Evolutionary conservation across 192 early-diverging fungal species (phyloP), one percentile per base, ranked within the genome.

Genomic region (Lunasporangiospora selenospora): DNA sequence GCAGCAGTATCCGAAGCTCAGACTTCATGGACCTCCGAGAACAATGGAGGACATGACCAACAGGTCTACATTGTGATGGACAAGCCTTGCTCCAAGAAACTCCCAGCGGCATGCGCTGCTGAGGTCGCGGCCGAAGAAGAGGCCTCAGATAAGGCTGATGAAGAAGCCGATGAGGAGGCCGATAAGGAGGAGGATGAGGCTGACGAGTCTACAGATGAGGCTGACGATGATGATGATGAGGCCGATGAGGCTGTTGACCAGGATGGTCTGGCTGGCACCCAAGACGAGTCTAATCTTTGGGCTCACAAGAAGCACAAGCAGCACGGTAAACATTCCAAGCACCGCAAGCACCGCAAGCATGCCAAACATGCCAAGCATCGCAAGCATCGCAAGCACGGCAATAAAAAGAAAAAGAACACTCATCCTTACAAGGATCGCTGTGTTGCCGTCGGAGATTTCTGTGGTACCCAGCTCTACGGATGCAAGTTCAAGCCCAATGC

Each of bases 361-460:
- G 1, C 18, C 13, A 33, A 33, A 9, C 27, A 45, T 3, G 3
- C 31, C 32, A 10, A 33, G 31, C 49, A 30, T 11, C 30, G 31
- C 31, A 13, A 48, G 7, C 23, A 53, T 5, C 15, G 31, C n/a
- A 18, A 45, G 11, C 43, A 15, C 13, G n/a, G 19, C 13, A 13
- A 51, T 18, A 51, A 51, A 24, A 45, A 23, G 21, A 18, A 0
- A 41, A 41, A 16, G 18, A n/a, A n/a, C n/a, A n/a, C n/a, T n/a
- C 54, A 56, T 11, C 54, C 41, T 4, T 56, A 33, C 40, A 19
- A 56, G 16, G n/a, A 56, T 29, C 54, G n/a, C 29, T 56, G 54
- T 11, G 54, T 56, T 19, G 54, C 54, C 18, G 40, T 44, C 11
- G 54, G 54, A 9, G 39, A 42, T 13, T 56, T 56, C 40, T 56